Conservation (phyloP, 208 protist species). For the Porcisia deanei region DNA sequence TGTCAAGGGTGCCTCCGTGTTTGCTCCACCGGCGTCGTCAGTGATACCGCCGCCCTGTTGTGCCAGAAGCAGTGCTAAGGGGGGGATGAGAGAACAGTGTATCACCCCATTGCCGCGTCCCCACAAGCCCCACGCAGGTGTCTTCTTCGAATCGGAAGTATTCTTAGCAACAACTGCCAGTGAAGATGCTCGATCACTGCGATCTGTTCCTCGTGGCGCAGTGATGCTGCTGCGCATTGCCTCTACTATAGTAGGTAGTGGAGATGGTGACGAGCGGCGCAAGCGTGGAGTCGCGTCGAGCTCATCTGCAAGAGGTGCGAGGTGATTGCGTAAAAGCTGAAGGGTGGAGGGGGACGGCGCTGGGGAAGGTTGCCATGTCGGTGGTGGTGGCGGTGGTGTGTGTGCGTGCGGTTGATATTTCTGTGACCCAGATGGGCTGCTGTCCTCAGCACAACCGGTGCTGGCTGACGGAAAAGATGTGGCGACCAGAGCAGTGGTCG, state of each 20-base stretch:
- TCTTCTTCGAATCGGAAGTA: not conserved
- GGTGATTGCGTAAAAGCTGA: conserved; percentile 2
- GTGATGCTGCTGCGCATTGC: not conserved
- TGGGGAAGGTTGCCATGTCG: not conserved
- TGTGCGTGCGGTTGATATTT: not conserved
- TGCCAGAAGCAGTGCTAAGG: conserved; percentile 1
- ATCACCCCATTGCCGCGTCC: conserved; percentile 15
- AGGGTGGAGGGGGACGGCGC: conserved; percentile 3
- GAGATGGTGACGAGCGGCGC: not conserved
- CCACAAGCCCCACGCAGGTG: conserved; percentile 8
- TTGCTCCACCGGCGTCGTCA: not conserved
- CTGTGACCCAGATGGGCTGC: not conserved
- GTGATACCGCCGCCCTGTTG: not conserved
- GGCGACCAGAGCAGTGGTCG: not conserved
- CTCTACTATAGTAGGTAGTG: not conserved
- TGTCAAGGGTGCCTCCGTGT: not conserved
- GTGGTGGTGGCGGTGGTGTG: not conserved
- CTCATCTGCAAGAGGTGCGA: conserved; percentile 7
- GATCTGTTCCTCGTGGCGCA: not conserved
- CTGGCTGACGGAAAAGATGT: not conserved
- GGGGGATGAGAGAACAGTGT: conserved; percentile 16
- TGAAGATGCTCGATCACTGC: not conserved
- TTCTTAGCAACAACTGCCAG: not conserved
- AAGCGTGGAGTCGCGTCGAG: conserved; percentile 28
- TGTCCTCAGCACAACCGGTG: not conserved